Base-by-base conservation (phyloP, 2,329 filamentous ascomycete species). In the Cryphonectria naterciae region DNA sequence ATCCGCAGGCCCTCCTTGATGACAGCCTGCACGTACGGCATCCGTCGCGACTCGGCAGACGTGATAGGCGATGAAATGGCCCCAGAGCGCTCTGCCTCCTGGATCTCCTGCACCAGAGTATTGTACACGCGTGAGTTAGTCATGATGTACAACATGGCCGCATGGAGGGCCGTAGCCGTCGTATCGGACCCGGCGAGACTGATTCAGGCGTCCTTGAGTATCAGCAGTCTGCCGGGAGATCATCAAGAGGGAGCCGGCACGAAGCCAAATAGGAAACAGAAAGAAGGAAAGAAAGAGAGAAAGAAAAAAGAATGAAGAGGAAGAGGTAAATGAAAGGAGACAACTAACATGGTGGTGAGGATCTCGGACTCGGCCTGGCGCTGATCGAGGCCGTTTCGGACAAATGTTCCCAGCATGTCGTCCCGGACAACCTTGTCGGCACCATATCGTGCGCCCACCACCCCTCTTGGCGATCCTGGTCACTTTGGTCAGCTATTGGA, bases 11-110 rank as follows among this genome's bases (percentile, higher is more conserved):
- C 68, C 60, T 78, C 76, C 65, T 70, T 73, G 56, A 77, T 76
- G 22, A 77, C 54, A 11, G 68, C 68, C 56, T 79, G 76, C 0
- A 79, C 70, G 46, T 78, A 78, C 13, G 75, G 77, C 22, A 79
- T 64, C 6, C 69, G 70, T 46, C 72, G 67, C 4, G 77, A 73
- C 56, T 79, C 77, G 46, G 56, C 69, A 17, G 25, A 52, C 13
- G 63, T 70, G 39, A 67, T 61, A 3, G 68, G 68, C 7, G 11
- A 37, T 5, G 62, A 70, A 28, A 70, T 67, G 17, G 37, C 28
- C 2, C 54, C 54, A 8, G 60, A 19, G n/a, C 32, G 39, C 22
- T 62, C 56, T 19, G n/a, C 68, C 8, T 52, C 11, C 43, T 62
- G 39, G 35, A 70, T 70, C 49, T 70, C 68, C 35, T 56, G 22